Conservation (phyloP, 2,329 filamentous ascomycete genomes). For the Aureobasidium sp. region DNA sequence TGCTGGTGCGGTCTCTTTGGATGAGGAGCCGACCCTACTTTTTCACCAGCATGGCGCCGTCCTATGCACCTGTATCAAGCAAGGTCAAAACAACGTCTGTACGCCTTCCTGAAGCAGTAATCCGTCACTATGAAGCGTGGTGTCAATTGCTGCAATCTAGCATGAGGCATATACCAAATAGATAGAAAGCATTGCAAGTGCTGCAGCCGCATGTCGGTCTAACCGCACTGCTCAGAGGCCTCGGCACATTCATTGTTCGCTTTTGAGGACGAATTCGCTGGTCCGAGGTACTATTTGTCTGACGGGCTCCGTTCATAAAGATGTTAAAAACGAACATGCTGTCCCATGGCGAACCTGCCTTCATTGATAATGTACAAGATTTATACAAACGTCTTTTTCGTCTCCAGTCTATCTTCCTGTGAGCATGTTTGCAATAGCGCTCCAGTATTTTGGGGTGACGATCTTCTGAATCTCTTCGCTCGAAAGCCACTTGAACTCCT, state of each 20-base stretch:
- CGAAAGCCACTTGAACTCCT: conserved; percentile 86
- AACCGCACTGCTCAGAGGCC: neutral
- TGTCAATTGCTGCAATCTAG: neutral
- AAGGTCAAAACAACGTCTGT: neutral
- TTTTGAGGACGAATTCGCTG: neutral
- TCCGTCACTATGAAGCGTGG: neutral
- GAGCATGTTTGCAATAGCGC: conserved; percentile 74
- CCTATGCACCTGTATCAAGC: neutral
- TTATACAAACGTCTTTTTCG: neutral
- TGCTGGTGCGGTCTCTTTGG: neutral
- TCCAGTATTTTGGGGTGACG: conserved; percentile 64
- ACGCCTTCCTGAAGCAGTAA: neutral
- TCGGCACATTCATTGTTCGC: neutral
- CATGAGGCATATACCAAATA: neutral
- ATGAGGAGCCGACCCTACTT: neutral
- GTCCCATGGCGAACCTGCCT: neutral
- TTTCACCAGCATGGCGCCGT: neutral
- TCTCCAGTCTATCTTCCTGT: conserved; percentile 54
- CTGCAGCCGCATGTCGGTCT: neutral
- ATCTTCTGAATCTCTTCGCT: conserved; percentile 74
- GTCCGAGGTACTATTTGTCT: no score
- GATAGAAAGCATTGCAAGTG: neutral
- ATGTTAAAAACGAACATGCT: neutral
- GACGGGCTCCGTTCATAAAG: neutral
- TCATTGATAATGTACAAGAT: conserved; percentile 12